Percentiles rank a stretch among this genome's conserved stretches.
These are phyloP conservation scores for Papilionanthe hybrid DNA, from an alignment of 116 monocot species.

Conservation along the genomic window DNA sequence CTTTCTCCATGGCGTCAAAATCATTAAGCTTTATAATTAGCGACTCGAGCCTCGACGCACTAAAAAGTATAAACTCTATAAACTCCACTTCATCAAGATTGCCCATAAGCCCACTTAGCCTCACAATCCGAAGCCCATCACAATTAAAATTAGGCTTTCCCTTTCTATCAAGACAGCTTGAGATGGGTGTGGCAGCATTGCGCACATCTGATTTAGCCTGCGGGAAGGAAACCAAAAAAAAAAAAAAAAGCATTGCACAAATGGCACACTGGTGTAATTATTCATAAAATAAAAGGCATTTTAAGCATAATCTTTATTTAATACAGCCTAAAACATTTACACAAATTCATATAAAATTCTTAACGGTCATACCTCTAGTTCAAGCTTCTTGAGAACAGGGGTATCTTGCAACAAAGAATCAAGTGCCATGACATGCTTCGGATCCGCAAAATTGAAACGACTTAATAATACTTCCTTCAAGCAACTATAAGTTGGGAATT, in stretches of 20 bases:
- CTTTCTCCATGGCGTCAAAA: neutral
- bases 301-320: too few species aligned
- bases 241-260: too few species aligned
- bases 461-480: too few species aligned
- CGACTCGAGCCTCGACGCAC: neutral
- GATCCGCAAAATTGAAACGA: too few species aligned
- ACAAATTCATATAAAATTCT: neutral
- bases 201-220: neutral
- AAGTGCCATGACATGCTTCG: too few species aligned
- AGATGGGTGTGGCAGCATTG: neutral
- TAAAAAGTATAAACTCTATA: constrained; percentile 3
- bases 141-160: neutral
- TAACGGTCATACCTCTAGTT: neutral
- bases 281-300: too few species aligned
- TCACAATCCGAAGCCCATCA: neutral
- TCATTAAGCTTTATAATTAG: constrained; percentile 4
- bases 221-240: too few species aligned
- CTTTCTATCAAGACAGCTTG: constrained; percentile 3
- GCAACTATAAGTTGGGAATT: too few species aligned
- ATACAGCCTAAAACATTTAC: too few species aligned
- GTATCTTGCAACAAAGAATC: too few species aligned
- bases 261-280: too few species aligned
- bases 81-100: constrained; percentile 2
- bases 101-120: constrained; percentile 1
- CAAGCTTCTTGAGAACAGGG: too few species aligned